phyloP scores from a whole-genome alignment of 2,329 filamentous ascomycete genomes.

The Microsporum audouinii region DNA sequence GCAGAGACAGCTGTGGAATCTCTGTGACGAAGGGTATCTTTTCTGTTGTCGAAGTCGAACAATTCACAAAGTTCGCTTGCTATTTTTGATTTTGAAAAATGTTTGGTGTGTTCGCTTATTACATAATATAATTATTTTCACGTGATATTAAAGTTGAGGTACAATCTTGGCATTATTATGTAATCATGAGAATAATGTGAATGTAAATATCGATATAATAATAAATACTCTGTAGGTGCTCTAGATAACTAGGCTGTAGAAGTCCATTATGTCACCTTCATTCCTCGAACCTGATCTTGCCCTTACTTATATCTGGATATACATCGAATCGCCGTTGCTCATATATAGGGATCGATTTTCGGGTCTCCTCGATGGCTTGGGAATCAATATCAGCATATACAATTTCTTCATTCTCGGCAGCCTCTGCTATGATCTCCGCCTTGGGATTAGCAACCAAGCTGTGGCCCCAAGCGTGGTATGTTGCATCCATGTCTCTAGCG shows the following conservation, averaged over 20 bases:
- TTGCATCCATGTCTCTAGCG: constrained; percentile 62
- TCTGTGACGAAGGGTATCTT: constrained; percentile 8
- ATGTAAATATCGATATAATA: background rate
- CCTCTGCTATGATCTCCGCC: constrained; percentile 66
- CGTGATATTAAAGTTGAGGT: background rate
- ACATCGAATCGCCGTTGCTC: constrained; percentile 86
- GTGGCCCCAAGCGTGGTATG: constrained; percentile 87
- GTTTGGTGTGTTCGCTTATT: constrained; percentile 13
- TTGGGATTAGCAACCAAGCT: constrained; percentile 80
- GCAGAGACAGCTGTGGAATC: constrained; percentile 9
- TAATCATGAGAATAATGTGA: background rate
- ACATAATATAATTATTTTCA: background rate
- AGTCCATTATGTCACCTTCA: constrained; percentile 7
- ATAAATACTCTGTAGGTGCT: background rate
- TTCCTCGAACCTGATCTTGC: constrained; percentile 36
- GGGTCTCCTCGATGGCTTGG: constrained; percentile 58
- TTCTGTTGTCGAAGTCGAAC: constrained; percentile 5
- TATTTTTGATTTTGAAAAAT: constrained; percentile 5
- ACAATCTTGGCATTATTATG: background rate
- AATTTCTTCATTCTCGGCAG: constrained; percentile 65
- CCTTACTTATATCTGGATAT: constrained; percentile 76
- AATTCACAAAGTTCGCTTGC: background rate
- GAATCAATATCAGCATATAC: constrained; percentile 60
- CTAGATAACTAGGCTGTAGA: background rate
- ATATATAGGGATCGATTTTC: constrained; percentile 73